Base-by-base conservation (phyloP, 176 grass and related monocot species). In the Rhynchospora tenuis region DNA sequence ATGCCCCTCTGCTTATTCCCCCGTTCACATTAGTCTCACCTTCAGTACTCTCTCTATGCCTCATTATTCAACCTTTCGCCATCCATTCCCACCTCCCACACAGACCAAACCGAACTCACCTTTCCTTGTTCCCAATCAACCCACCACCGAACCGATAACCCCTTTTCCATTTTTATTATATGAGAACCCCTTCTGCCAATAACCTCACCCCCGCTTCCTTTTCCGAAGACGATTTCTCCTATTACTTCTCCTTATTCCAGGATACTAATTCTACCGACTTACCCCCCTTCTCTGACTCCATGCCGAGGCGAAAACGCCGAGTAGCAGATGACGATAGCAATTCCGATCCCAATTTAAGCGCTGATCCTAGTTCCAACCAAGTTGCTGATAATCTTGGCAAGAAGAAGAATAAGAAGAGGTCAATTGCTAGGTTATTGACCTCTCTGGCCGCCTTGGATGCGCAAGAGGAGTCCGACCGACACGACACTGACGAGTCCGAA, bases 231-330 rank as follows among this genome's bases (percentile, higher is more conserved):
- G 93, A 90, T 55, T 87, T 91, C 83, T 92, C 94, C 71, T 91
- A 89, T 70, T 97, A 97, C 86, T 90, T 45, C 86, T 91, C 91
- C 9, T 90, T 91, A 81, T 88, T 97, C 68, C 89, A 97, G 83
- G 89, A 91, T 24, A 67, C 5, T 31, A 69, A 47, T 67, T 22
- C 88, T 65, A 72, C 87, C 58, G 46, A 82, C 11, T 50, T 56
- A 0, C 48, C 43, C 59, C 22, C 56, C 57, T 76, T 31, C 38
- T 55, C 88, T 33, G 64, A 17, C 68, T 68, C 84, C 71, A 97
- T 97, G 94, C 82, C 94, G 13, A 93, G 45, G 66, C 78, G 87
- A 71, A 94, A 89, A 79, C 83, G 87, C 31, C 72, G 64, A 2
- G 29, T 2, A 1, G 28, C 33, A 1, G 82, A 28, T 1, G 79